These are phyloP conservation scores for Helotiales sp. DNA, from an alignment of 2,329 filamentous ascomycete species.

Conservation along the genomic window DNA sequence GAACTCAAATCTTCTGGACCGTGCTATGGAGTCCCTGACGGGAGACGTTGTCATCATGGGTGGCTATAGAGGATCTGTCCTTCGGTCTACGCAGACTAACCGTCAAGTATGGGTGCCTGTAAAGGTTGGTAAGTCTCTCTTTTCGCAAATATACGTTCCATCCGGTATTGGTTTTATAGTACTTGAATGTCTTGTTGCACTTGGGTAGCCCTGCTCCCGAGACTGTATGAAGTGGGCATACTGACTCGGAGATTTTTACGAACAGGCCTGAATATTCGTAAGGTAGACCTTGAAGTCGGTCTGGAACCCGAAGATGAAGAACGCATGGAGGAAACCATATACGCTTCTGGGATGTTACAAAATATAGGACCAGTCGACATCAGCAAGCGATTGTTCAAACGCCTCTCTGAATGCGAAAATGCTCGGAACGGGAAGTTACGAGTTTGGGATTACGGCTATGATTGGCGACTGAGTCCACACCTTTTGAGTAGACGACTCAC, in stretches of 20 bases:
- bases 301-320: slow-evolving; percentile 81
- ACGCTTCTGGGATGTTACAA: slow-evolving; percentile 84
- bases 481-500: slow-evolving; percentile 72
- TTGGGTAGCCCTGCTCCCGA: no score
- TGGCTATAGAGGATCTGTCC: slow-evolving; percentile 86
- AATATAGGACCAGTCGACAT: slow-evolving; percentile 93
- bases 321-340: slow-evolving; percentile 78
- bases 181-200: no score
- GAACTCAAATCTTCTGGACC: slow-evolving; percentile 38
- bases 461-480: slow-evolving; percentile 87
- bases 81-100: slow-evolving; percentile 79
- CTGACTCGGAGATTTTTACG: no score
- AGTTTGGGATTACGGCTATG: slow-evolving; percentile 90
- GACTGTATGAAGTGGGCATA: no score
- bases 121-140: slow-evolving; percentile 88
- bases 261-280: slow-evolving; percentile 88
- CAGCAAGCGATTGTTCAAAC: slow-evolving; percentile 77
- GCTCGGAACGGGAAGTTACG: slow-evolving; percentile 68
- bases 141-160: no score
- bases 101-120: slow-evolving; percentile 94
- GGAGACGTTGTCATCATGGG: slow-evolving; percentile 89
- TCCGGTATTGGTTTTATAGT: no score
- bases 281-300: slow-evolving; percentile 87
- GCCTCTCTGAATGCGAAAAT: slow-evolving; percentile 73
- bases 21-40: slow-evolving; percentile 66